Base-by-base conservation (phyloP, 169 alveolate genomes). In the Eimeria falciformis region DNA sequence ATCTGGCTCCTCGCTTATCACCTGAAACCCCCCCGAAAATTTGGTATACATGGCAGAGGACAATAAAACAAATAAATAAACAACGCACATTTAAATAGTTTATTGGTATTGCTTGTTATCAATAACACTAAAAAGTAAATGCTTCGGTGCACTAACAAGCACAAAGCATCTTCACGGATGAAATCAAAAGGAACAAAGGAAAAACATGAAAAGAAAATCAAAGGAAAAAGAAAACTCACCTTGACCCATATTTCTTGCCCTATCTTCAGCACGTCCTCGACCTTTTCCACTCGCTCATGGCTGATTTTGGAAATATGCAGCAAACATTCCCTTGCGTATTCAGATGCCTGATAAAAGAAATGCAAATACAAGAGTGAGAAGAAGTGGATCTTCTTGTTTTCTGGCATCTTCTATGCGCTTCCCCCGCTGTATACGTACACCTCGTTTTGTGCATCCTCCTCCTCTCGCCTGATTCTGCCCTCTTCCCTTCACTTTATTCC, bases 171-270 rank as follows among this genome's bases (percentile, higher is more conserved):
- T 12, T 12, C 65, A 53, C n/a, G n/a, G 17, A 53, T 53, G 25
- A 53, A 53, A 53, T 53, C n/a, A 53, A 53, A 53, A 1, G 65
- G 65, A 53, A 3, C 18, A 58, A 58, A 21, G 25, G 2, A 3
- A 58, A 58, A 18, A 58, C 0, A 58, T 21, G 29, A 58, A 12
- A 53, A 53, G 0, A 17, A 58, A 58, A 58, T 6, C 1, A 21
- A 7, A 58, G n/a, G 5, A 9, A 29, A 9, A 17, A 33, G 17
- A 68, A 68, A 68, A 21, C 75, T 53, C 43, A 86, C 92, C 75
- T 86, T 86, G 2, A 86, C 92, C 71, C 66, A 86, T n/a, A 86
- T 58, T 21, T 86, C 85, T 55, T 86, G 85, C 37, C 85, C 85
- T 29, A 86, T 62, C 4, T 27, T 55, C 27, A 86, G 55, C 18